phyloP scores from a whole-genome alignment of 257 asterid species.

The Echium plantagineum region DNA sequence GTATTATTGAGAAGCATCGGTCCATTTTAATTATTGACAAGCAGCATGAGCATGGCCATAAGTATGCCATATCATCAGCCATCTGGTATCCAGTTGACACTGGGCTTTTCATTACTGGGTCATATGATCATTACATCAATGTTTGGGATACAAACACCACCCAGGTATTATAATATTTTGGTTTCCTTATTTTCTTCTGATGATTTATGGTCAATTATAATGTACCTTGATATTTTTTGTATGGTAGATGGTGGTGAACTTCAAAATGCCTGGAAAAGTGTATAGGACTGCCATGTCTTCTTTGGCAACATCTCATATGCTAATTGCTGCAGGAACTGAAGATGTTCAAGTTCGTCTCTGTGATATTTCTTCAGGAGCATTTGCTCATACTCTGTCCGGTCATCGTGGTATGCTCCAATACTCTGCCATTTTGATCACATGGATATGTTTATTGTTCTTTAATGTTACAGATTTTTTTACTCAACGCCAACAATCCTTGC shows the following conservation, averaged over 20 bases:
- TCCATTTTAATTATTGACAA: constrained; percentile 58
- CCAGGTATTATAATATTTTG: constrained; percentile 32
- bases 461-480: too few relatives aligned
- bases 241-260: constrained; percentile 62
- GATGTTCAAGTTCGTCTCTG: constrained; percentile 99
- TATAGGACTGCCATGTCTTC: constrained; percentile 86
- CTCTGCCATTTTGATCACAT: not conserved
- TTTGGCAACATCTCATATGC: constrained; percentile 79
- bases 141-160: constrained; percentile 96
- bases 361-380: constrained; percentile 95
- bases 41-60: constrained; percentile 83
- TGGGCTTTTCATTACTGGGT: constrained; percentile 86
- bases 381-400: constrained; percentile 95
- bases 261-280: constrained; percentile 98
- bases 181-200: constrained; percentile 3
- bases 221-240: constrained; percentile 13
- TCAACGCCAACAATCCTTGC: too few relatives aligned
- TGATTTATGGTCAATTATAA: not conserved
- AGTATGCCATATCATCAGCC: constrained; percentile 72
- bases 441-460: too few relatives aligned
- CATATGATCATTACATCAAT: constrained; percentile 81
- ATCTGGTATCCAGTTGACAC: constrained; percentile 96
- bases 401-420: constrained; percentile 73
- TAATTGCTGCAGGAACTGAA: constrained; percentile 93
- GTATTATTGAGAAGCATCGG: constrained; percentile 65